Evolutionary conservation across 306 rosid genomes (phyloP).

Genomic region (Elaeagnus macrophylla): DNA sequence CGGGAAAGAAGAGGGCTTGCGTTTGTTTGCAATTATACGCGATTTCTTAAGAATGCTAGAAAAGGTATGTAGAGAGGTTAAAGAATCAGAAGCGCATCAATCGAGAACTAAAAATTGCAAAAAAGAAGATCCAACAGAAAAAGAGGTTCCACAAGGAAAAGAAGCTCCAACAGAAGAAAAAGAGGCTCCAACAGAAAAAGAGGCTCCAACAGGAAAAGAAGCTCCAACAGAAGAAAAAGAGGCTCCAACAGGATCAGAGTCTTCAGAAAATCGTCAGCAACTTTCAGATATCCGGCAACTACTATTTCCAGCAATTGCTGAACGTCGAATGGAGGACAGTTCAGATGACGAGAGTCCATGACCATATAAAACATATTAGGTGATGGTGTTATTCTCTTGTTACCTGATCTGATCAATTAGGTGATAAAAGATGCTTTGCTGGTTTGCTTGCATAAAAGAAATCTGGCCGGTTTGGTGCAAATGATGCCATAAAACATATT

Average conservation of each 20-base stretch:
- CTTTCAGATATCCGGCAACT: constrained; percentile 32
- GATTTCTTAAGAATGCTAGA: constrained; percentile 73
- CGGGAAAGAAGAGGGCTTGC: constrained; percentile 81
- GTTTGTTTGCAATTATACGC: constrained; percentile 57
- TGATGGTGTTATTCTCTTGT: too few relatives aligned
- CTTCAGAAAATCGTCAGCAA: constrained; percentile 4
- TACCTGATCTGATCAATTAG: too few relatives aligned
- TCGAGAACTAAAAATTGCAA: constrained; percentile 23
- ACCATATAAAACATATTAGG: neutral
- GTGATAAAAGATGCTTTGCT: too few relatives aligned
- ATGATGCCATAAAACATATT: too few relatives aligned
- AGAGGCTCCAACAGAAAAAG: constrained; percentile 9
- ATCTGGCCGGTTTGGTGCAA: too few relatives aligned
- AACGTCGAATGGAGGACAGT: constrained; percentile 39
- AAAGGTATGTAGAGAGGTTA: constrained; percentile 64
- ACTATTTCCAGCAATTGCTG: constrained; percentile 73
- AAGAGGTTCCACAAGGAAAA: constrained; percentile 18
- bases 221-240: too few relatives aligned
- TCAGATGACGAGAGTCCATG: constrained; percentile 50
- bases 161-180: too few relatives aligned
- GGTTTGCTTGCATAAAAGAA: too few relatives aligned
- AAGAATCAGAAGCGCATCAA: constrained; percentile 19
- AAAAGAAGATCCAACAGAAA: constrained; percentile 27
- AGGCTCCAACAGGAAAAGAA: constrained; percentile 14
- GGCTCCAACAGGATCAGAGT: too few relatives aligned